A percentile compares a stretch with the other conserved stretches of the same genome.
These are phyloP conservation scores for Debaryomyces prosopidis DNA, from an alignment of 805 yeast species.

Conservation along the genomic window DNA sequence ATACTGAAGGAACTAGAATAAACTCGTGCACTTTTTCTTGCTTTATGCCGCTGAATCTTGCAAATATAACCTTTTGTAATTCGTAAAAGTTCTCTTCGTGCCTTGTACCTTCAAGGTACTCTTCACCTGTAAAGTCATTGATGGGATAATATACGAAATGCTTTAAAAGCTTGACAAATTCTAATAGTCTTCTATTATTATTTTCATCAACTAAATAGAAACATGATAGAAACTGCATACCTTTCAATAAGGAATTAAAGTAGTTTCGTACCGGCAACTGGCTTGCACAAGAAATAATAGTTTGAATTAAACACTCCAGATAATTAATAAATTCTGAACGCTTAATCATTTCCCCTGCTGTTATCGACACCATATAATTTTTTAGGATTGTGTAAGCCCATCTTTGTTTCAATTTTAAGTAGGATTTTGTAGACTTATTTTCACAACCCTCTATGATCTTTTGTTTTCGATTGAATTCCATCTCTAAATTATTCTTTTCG, in stretches of 20 bases:
- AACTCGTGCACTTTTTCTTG: conserved; percentile 4
- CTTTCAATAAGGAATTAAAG: conserved; percentile 4
- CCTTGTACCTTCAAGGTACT: neutral
- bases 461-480: neutral
- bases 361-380: conserved; percentile 4
- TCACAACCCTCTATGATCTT: neutral
- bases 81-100: conserved; percentile 1
- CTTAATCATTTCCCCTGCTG: neutral
- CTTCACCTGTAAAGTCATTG: conserved; percentile 37
- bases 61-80: conserved; percentile 7
- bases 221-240: conserved; percentile 2
- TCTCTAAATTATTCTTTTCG: neutral
- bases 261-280: conserved; percentile 5
- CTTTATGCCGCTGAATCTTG: neutral
- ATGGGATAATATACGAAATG: conserved; percentile 38
- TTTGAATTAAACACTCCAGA: conserved; percentile 5
- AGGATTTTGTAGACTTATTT: neutral
- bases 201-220: neutral
- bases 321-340: conserved; percentile 3
- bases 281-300: conserved; percentile 2
- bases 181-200: neutral
- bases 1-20: conserved; percentile 9
- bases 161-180: conserved; percentile 10
- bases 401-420: conserved; percentile 3
- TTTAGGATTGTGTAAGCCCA: conserved; percentile 7